Evolutionary conservation across 2,329 filamentous ascomycete genomes (phyloP).

Genomic region (Colletotrichum neosansevieriae): DNA sequence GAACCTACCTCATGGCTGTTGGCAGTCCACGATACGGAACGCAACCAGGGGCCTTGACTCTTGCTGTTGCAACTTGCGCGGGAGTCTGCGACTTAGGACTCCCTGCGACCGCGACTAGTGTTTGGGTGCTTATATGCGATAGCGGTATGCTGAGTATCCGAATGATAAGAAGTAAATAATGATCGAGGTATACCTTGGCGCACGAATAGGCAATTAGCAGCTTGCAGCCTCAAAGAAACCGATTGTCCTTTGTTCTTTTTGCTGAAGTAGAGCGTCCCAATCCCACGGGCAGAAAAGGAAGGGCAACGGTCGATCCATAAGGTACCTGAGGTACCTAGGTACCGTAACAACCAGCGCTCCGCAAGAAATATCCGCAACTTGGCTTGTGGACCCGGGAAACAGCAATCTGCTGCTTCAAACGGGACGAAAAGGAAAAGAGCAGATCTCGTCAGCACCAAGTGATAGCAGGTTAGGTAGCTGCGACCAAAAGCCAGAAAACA

Average conservation of each 20-base stretch:
- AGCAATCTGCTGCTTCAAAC: neutral
- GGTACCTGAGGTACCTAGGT: no score
- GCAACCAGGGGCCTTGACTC: constrained; percentile 17
- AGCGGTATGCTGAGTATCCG: neutral
- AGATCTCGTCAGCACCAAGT: neutral
- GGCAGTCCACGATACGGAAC: no score
- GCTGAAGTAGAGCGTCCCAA: neutral
- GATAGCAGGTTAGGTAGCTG: no score
- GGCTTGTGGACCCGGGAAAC: neutral
- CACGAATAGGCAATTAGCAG: no score
- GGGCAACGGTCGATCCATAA: neutral
- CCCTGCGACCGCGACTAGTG: neutral
- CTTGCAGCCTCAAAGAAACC: neutral
- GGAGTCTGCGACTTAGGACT: constrained; percentile 19
- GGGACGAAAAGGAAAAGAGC: neutral
- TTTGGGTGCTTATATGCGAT: constrained; percentile 9
- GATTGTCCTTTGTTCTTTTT: neutral
- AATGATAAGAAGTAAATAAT: neutral
- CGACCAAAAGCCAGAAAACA: neutral
- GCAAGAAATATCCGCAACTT: neutral
- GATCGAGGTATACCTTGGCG: neutral
- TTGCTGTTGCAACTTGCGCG: constrained; percentile 15
- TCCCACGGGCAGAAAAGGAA: constrained; percentile 1
- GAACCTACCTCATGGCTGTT: no score
- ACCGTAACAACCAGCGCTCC: neutral